Evolutionary conservation across 345 rosid species (phyloP).

Genomic region (Mercurialis annua): DNA sequence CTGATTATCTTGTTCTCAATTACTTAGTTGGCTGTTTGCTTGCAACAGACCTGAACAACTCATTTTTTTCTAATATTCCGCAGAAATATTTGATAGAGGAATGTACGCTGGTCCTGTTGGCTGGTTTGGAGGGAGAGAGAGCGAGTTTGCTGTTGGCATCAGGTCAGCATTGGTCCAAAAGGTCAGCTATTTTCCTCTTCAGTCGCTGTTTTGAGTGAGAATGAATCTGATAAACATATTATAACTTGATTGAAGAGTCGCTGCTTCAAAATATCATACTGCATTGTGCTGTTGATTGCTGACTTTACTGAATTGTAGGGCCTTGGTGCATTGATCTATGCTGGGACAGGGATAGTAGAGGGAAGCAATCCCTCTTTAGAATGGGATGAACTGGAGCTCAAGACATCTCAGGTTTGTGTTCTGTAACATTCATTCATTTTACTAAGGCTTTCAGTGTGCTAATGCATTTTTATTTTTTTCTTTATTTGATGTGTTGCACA

Average conservation of each 20-base stretch:
- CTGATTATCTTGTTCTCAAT: not conserved
- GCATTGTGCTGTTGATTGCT: slow-evolving; percentile 5
- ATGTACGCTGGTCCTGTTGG: slow-evolving; percentile 97
- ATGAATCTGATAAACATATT: not conserved
- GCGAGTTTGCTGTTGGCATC: slow-evolving; percentile 92
- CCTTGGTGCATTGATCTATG: slow-evolving; percentile 72
- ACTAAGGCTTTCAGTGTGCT: not conserved
- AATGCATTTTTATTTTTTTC: not conserved
- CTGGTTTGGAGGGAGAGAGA: slow-evolving; percentile 93
- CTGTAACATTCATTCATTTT: not conserved
- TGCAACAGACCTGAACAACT: not conserved
- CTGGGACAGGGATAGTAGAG: slow-evolving; percentile 82
- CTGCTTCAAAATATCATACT: not conserved
- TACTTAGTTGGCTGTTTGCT: not conserved
- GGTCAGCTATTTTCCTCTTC: slow-evolving; percentile 35
- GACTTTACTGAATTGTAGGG: slow-evolving; percentile 39
- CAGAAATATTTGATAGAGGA: slow-evolving; percentile 89
- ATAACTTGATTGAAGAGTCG: not conserved
- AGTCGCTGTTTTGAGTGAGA: not conserved
- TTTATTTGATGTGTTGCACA: slow-evolving; percentile 24
- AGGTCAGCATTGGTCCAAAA: slow-evolving; percentile 80
- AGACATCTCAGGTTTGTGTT: slow-evolving; percentile 71
- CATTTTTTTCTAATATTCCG: slow-evolving; percentile 1
- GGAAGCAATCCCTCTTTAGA: slow-evolving; percentile 76
- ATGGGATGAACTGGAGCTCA: slow-evolving; percentile 89